Evolutionary conservation across 1,284 basidiomycete species (phyloP).

Genomic region (Tilletia indica): DNA sequence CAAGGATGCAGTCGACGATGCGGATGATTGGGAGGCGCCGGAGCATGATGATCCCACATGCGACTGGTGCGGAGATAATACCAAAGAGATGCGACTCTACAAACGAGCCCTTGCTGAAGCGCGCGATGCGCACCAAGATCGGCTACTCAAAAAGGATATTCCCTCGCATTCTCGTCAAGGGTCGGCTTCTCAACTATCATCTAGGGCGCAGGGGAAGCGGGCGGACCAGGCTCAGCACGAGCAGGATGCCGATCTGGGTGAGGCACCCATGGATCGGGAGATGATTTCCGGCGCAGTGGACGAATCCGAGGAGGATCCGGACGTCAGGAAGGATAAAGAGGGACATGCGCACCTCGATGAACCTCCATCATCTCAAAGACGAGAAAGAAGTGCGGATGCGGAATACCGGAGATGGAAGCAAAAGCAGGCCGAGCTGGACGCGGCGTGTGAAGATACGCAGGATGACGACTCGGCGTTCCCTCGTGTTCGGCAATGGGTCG

Average conservation of each 20-base stretch:
- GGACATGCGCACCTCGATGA: neutral
- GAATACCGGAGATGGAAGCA: constrained; percentile 14
- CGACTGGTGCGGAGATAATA: constrained; percentile 53
- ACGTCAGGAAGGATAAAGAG: neutral
- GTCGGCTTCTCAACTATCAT: neutral
- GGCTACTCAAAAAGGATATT: neutral
- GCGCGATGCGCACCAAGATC: neutral
- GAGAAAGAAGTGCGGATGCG: neutral
- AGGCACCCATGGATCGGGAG: constrained; percentile 36
- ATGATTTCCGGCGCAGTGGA: constrained; percentile 10
- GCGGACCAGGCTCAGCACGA: constrained; percentile 19
- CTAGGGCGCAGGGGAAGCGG: neutral
- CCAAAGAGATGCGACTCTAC: constrained; percentile 43
- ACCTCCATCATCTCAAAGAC: neutral
- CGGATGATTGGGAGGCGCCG: constrained; percentile 43
- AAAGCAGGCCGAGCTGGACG: neutral
- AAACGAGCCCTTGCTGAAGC: constrained; percentile 16
- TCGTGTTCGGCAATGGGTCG: constrained; percentile 45
- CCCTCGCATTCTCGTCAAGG: constrained; percentile 1
- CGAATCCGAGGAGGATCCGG: neutral
- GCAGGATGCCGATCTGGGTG: constrained; percentile 37
- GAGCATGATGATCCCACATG: constrained; percentile 38
- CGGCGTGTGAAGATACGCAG: constrained; percentile 18
- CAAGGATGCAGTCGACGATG: constrained; percentile 33
- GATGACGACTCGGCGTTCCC: constrained; percentile 37